phyloP scores from a whole-genome alignment of 345 rosid species.

The Acer saccharum region DNA sequence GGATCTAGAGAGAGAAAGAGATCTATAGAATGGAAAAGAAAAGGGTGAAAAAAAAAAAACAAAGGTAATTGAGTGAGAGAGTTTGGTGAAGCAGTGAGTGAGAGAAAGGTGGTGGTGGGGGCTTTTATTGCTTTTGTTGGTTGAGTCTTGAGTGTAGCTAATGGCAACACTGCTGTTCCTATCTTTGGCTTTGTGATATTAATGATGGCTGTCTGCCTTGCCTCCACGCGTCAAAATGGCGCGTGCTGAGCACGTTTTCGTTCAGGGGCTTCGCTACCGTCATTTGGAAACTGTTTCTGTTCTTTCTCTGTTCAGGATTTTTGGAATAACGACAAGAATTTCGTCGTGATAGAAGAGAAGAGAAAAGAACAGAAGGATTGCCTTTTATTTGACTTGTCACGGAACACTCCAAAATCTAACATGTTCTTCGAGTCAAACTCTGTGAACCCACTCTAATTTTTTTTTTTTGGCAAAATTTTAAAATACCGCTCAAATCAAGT shows the following conservation, averaged over 20 bases:
- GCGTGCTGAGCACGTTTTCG: constrained; percentile 16
- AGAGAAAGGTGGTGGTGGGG: constrained; percentile 6
- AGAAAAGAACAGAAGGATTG: not conserved
- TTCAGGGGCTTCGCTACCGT: constrained; percentile 21
- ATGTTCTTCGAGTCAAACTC: not conserved
- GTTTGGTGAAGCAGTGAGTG: constrained; percentile 15
- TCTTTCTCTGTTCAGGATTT: not conserved
- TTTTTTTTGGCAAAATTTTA: no score
- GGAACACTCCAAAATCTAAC: not conserved
- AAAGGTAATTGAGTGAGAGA: not conserved
- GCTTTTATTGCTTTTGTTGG: constrained; percentile 30
- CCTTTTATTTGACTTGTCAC: not conserved
- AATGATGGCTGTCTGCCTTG: constrained; percentile 29
- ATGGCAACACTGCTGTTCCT: constrained; percentile 14
- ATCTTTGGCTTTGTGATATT: constrained; percentile 4
- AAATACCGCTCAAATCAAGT: no score
- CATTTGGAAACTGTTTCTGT: not conserved
- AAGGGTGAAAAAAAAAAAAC: no score
- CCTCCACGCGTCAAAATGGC: constrained; percentile 21
- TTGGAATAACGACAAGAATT: not conserved
- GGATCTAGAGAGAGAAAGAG: not conserved
- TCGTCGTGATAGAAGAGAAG: not conserved
- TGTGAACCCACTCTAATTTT: no score
- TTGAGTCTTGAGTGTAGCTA: constrained; percentile 11
- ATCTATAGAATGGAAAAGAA: not conserved